phyloP scores from a whole-genome alignment of 2,329 filamentous ascomycete genomes.

The Clonostachys sp. region DNA sequence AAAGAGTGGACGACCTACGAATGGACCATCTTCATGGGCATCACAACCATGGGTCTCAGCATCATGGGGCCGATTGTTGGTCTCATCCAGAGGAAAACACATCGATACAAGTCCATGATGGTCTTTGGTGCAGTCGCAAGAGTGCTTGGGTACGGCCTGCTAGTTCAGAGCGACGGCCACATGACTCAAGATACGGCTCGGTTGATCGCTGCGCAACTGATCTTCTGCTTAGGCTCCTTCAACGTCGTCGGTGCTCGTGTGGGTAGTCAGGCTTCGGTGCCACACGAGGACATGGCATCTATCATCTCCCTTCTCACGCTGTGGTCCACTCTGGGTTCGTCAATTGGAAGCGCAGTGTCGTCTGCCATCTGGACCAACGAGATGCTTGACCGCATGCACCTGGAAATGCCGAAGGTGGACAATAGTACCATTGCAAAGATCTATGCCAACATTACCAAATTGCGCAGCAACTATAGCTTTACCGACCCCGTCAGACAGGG shows the following conservation, averaged over 20 bases:
- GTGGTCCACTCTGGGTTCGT: constrained; percentile 30
- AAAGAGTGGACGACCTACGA: constrained; percentile 33
- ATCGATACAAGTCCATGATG: constrained; percentile 35
- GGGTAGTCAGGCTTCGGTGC: constrained; percentile 31
- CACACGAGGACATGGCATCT: constrained; percentile 32
- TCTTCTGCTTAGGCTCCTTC: constrained; percentile 28
- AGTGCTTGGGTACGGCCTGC: constrained; percentile 28
- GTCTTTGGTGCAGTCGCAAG: constrained; percentile 26
- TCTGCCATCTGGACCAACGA: constrained; percentile 30
- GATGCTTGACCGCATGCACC: constrained; percentile 24
- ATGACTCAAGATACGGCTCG: constrained; percentile 25
- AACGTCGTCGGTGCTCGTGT: constrained; percentile 32
- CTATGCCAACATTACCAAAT: constrained; percentile 25
- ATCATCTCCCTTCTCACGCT: constrained; percentile 29
- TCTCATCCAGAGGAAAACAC: constrained; percentile 24
- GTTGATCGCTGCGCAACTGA: constrained; percentile 25
- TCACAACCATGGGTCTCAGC: constrained; percentile 30
- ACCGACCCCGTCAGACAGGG: constrained; percentile 26
- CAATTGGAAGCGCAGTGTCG: constrained; percentile 29
- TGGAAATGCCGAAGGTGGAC: constrained; percentile 18
- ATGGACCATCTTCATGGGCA: constrained; percentile 33
- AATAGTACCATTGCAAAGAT: constrained; percentile 15
- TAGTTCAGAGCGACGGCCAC: constrained; percentile 16
- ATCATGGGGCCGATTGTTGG: constrained; percentile 27
- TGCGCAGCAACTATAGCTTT: constrained; percentile 23